phyloP scores from a whole-genome alignment of 108 stramenopile species.

The Licmophora abbreviata region DNA sequence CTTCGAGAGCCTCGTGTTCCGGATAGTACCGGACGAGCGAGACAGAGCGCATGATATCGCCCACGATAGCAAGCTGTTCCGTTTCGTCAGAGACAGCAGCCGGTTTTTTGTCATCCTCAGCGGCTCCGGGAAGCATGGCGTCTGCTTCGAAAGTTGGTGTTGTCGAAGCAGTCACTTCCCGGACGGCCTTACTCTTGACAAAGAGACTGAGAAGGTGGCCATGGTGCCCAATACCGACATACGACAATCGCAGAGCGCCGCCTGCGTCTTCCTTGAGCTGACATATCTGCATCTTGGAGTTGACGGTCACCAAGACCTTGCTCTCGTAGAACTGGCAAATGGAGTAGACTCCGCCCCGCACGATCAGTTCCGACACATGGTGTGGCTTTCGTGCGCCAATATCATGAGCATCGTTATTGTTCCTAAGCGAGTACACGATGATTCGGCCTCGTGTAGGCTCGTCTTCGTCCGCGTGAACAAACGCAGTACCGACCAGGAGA shows the following conservation, averaged over 20 bases:
- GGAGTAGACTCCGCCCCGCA: slow-evolving; percentile 70
- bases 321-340: slow-evolving; percentile 74
- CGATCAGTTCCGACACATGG: slow-evolving; percentile 56
- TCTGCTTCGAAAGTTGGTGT: not conserved
- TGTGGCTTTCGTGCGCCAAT: slow-evolving; percentile 26
- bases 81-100: slow-evolving; percentile 1
- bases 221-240: slow-evolving; percentile 75
- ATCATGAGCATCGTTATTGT: slow-evolving; percentile 11
- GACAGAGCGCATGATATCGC: slow-evolving; percentile 95
- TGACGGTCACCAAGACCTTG: slow-evolving; percentile 56
- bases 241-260: slow-evolving; percentile 25
- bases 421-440: slow-evolving; percentile 72
- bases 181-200: slow-evolving; percentile 62
- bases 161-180: slow-evolving; percentile 1
- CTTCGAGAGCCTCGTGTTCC: slow-evolving; percentile 75
- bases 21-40: slow-evolving; percentile 83
- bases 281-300: slow-evolving; percentile 70
- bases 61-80: slow-evolving; percentile 88
- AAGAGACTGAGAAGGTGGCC: slow-evolving; percentile 92
- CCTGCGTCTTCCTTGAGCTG: slow-evolving; percentile 30
- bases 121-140: not conserved
- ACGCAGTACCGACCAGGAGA: slow-evolving; percentile 90
- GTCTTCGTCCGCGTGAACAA: slow-evolving; percentile 83
- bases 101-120: slow-evolving; percentile 7
- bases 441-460: slow-evolving; percentile 90